phyloP scores from a whole-genome alignment of 1,284 basidiomycete species.

The Phylloboletellus chloephorus region DNA sequence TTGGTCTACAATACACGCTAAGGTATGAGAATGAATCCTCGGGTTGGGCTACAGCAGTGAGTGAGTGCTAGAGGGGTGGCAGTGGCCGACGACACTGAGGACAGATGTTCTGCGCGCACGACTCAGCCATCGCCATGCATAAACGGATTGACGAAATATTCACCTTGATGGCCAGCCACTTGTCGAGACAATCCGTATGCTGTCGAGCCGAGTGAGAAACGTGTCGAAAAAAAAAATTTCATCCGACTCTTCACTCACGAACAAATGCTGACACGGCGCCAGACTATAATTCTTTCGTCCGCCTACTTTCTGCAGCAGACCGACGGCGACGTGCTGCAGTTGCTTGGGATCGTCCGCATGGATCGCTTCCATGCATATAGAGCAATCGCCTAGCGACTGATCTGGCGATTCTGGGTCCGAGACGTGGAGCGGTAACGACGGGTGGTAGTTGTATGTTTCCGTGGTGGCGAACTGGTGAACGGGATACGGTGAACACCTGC shows the following conservation, averaged over 20 bases:
- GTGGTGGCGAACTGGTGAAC: constrained; percentile 50
- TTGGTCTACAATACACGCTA: constrained; percentile 10
- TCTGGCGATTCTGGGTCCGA: constrained; percentile 70
- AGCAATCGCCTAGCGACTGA: constrained; percentile 74
- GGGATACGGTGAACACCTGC: background rate
- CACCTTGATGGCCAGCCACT: constrained; percentile 89
- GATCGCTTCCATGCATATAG: constrained; percentile 89
- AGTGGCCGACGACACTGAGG: constrained; percentile 80
- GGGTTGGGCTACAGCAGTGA: too few species aligned
- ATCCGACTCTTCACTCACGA: constrained; percentile 47
- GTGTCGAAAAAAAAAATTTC: background rate
- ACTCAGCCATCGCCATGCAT: background rate
- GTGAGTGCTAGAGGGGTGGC: constrained; percentile 57
- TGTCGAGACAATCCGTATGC: constrained; percentile 83
- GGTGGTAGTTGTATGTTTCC: constrained; percentile 80
- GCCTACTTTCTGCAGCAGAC: constrained; percentile 32
- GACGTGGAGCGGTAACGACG: constrained; percentile 50
- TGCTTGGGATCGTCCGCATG: constrained; percentile 44
- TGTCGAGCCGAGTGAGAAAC: constrained; percentile 24
- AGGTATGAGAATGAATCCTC: background rate
- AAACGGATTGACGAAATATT: constrained; percentile 11
- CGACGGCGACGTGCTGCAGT: constrained; percentile 30
- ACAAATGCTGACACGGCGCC: constrained; percentile 85
- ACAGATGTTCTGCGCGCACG: constrained; percentile 64
- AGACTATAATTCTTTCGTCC: constrained; percentile 72